phyloP scores from a whole-genome alignment of 139 green algal genomes.

The Gonium pectorale region DNA sequence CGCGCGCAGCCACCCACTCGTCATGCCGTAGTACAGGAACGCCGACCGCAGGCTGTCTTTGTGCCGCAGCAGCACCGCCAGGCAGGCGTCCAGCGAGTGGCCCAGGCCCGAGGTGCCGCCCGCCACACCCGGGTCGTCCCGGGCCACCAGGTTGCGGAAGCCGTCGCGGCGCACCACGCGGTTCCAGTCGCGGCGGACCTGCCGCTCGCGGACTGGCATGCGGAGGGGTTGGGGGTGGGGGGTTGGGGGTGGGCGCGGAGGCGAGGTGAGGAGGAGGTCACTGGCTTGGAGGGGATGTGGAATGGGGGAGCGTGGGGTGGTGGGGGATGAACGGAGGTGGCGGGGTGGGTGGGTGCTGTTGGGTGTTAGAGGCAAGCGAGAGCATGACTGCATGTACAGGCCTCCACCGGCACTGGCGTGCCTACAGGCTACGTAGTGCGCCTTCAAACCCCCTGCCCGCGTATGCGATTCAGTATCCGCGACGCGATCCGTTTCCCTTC shows the following conservation, averaged over 20 bases:
- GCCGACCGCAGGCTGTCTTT: conserved; percentile 13
- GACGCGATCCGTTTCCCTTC: background rate
- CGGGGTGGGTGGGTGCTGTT: background rate
- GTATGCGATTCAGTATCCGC: no score
- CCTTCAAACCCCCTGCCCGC: no score
- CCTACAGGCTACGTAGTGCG: no score
- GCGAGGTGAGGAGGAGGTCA: background rate
- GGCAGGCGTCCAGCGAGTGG: conserved; percentile 12
- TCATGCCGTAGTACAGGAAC: conserved; percentile 24
- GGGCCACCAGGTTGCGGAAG: conserved; percentile 9
- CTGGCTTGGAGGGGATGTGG: background rate
- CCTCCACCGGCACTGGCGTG: no score
- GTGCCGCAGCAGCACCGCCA: conserved; percentile 28
- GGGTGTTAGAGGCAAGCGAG: no score
- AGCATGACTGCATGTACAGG: no score
- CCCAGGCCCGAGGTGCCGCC: background rate
- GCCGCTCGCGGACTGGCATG: conserved; percentile 35
- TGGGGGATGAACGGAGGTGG: background rate
- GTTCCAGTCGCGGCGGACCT: conserved; percentile 37
- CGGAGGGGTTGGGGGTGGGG: background rate
- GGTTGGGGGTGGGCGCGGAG: background rate
- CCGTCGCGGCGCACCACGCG: conserved; percentile 27
- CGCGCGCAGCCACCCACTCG: background rate
- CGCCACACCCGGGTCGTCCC: conserved; percentile 16
- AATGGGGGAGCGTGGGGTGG: background rate